Evolutionary conservation across 2,329 filamentous ascomycete genomes (phyloP).

Genomic region (Apiospora aurea): DNA sequence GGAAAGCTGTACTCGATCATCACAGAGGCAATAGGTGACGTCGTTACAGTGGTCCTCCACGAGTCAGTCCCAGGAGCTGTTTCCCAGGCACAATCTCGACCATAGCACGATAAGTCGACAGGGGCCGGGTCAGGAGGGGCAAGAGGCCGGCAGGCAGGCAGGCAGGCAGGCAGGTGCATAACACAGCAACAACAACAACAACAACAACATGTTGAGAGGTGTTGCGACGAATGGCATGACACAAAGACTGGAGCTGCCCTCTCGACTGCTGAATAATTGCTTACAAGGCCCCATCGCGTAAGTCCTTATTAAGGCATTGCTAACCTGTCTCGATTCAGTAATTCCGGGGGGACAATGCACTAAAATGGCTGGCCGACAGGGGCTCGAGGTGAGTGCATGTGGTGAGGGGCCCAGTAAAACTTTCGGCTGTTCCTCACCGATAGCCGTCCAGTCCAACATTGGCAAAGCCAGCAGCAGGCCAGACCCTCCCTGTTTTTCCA

Average conservation of each 20-base stretch:
- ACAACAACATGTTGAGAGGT: neutral
- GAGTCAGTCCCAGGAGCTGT: neutral
- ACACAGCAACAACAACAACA: neutral
- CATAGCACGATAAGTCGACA: neutral
- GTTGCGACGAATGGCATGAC: constrained; percentile 14
- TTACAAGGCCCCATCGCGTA: neutral
- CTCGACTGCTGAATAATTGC: constrained; percentile 8
- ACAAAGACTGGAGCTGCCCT: constrained; percentile 1
- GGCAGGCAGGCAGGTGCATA: neutral
- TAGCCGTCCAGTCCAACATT: neutral
- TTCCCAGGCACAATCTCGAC: neutral
- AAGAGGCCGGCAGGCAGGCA: neutral
- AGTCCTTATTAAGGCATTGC: constrained; percentile 16
- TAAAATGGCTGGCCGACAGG: neutral
- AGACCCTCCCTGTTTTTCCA: neutral
- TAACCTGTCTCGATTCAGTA: neutral
- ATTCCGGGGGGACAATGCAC: neutral
- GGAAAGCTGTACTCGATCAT: neutral
- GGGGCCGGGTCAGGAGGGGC: neutral
- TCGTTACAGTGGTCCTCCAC: neutral
- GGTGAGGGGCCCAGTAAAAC: neutral
- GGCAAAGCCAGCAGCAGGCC: neutral
- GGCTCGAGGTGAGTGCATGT: neutral
- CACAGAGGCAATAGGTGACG: neutral
- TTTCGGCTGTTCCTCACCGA: constrained; percentile 5